Conservation (phyloP, 2,329 filamentous ascomycete species). For the Didymosphaeria variabile region DNA sequence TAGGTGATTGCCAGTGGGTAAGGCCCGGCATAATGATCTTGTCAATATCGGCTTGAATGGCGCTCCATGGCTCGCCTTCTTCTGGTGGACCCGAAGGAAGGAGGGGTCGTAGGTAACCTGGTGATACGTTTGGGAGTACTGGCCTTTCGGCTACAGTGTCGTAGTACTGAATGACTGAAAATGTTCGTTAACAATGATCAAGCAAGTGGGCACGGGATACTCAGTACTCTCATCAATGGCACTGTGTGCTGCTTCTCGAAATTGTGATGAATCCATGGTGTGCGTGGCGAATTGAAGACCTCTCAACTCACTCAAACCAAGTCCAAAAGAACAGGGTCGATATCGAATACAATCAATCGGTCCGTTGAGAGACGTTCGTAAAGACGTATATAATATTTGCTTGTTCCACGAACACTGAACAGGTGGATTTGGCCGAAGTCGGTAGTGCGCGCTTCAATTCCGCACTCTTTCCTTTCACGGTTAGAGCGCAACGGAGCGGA, state of each 20-base stretch:
- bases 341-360: not conserved
- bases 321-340: not conserved
- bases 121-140: slow-evolving; percentile 80
- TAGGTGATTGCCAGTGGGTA: slow-evolving; percentile 91
- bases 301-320: not conserved
- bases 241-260: slow-evolving; percentile 77
- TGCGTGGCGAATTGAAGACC: not conserved
- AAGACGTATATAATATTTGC: not conserved
- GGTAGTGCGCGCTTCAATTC: slow-evolving; percentile 13
- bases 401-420: not conserved
- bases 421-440: slow-evolving; percentile 2
- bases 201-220: not conserved
- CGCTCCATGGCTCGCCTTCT: slow-evolving; percentile 75
- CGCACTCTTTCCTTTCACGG: not conserved
- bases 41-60: slow-evolving; percentile 85
- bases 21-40: slow-evolving; percentile 88
- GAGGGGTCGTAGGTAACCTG: slow-evolving; percentile 84
- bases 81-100: slow-evolving; percentile 74
- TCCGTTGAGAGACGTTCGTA: not conserved
- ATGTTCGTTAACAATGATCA: slow-evolving; percentile 5
- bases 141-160: slow-evolving; percentile 74
- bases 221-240: slow-evolving; percentile 80
- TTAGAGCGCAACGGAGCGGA: slow-evolving; percentile 4
- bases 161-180: slow-evolving; percentile 82
- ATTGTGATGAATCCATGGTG: slow-evolving; percentile 80